Percentiles rank a stretch among this genome's conserved stretches.
Conservation (phyloP, 164 flowering plant genomes). For the Magnolia officinalis region DNA sequence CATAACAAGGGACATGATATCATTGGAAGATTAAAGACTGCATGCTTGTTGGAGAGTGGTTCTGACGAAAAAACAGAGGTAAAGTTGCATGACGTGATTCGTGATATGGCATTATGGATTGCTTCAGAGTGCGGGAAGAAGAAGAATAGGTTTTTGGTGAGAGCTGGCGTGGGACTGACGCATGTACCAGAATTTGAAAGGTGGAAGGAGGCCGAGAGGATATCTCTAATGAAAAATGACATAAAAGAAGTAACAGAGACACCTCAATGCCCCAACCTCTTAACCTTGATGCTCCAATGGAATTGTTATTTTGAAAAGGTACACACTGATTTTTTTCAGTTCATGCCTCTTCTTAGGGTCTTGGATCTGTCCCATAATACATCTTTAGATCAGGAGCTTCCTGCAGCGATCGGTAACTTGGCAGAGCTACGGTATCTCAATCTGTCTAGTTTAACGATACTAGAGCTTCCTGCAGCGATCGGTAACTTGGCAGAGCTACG, state of each 20-base stretch:
- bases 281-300: constrained; percentile 14
- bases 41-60: constrained; percentile 15
- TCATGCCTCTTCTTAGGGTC: constrained; percentile 14
- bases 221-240: constrained; percentile 10
- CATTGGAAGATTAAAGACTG: constrained; percentile 10
- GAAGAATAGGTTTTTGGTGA: constrained; percentile 6
- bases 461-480: constrained; percentile 12
- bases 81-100: constrained; percentile 16
- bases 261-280: constrained; percentile 19
- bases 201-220: constrained; percentile 15
- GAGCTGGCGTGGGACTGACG: neutral
- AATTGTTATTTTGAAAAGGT: neutral
- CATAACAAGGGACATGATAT: constrained; percentile 8
- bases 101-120: constrained; percentile 16
- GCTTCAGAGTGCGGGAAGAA: constrained; percentile 7
- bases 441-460: constrained; percentile 1
- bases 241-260: neutral
- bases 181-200: neutral
- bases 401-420: neutral
- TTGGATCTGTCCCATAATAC: constrained; percentile 14
- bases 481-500: constrained; percentile 5
- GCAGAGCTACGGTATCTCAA: constrained; percentile 9
- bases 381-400: constrained; percentile 6
- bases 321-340: constrained; percentile 4
- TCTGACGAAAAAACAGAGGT: constrained; percentile 8